Evolutionary conservation across 2,329 filamentous ascomycete species (phyloP), one percentile per base, ranked within the genome.

Genomic region (Pyrenophora seminiperda): DNA sequence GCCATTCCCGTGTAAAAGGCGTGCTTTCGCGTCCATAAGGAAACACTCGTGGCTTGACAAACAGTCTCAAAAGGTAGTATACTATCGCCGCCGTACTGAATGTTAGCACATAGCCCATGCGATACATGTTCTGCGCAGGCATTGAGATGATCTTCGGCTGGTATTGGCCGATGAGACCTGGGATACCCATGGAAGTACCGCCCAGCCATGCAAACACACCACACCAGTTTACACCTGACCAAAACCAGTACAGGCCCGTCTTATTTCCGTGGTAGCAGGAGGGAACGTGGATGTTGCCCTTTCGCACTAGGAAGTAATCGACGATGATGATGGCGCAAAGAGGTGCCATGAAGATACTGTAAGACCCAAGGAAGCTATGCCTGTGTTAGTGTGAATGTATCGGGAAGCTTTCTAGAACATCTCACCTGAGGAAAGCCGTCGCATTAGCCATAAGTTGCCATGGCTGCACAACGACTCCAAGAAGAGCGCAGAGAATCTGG

Each of bases 381-480:
- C 2, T 5, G 11, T 14, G 49, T 59, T 17, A 59, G 43, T 39
- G n/a, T 14, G 11, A 5, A 38, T 41, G 14, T 32, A 18, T 1
- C 11, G 0, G 17, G 4, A n/a, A 15, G 7, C 4, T 14, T 7
- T n/a, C 10, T 13, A 2, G 20, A 2, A 4, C 3, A 13, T 17
- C 39, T 50, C 30, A 54, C 57, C 54, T 58, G n/a, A 77, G 57
- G 53, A 79, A 77, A 9, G 66, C 68, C 10, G 63, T 53, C 1
- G 76, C 76, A 2, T 65, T 73, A 19, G 68, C 67, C 38, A 78
- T 66, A 2, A 79, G 66, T 32, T 76, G 67, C 76, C 76, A 79
- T 0, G 76, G 76, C 10, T 75, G 68, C 5, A 76, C 62, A 0
- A 68, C 59, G 5, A 68, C 62, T 5, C 68, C 68, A 7, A 77